Evolutionary conservation across 1,284 basidiomycete genomes (phyloP), one percentile per base, ranked within the genome.

Genomic region (Leccinum angustisporum): DNA sequence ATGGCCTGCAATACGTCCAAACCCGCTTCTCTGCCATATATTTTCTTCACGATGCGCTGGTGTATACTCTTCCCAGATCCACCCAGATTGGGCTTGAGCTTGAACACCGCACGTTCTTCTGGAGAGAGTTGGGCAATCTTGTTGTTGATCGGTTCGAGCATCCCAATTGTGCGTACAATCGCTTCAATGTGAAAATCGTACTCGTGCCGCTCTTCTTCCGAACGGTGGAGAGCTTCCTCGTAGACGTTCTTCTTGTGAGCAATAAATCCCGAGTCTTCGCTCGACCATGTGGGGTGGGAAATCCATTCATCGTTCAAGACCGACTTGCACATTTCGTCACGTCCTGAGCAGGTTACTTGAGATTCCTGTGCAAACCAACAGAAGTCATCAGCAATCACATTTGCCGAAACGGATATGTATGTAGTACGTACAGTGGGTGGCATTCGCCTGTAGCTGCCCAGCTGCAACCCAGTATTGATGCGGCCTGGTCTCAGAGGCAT

Each of bases 161-260:
- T 83, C 7, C 87, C 84, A 68, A 98, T 97, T 8, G 97, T 98
- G 56, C 95, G 90, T 21, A 90, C 83, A 70, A 98, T 94, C n/a
- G 95, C 97, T 73, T 98, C 97, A 70, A 98, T 95, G 76, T 99
- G 95, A 80, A 97, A 99, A 76, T 98, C 97, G 75, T 98, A 99
- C 77, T 98, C 97, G 77, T 98, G 97, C 10, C 97, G 88, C 76
- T 99, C 97, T 75, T 99, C 97, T 73, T 99, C 97, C 58, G 91
- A 93, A 54, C 95, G 91, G 78, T 98, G 96, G n/a, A 98, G 83
- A 0, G 96, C 96, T 72, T 98, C 97, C 74, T 98, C 97, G 76
- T 94, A 98, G 2, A 90, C 83, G 76, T 98, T 99, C 84, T 97
- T 98, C 79, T 92, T 92, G 75, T 95, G 92, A 1, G 94, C 87